These are phyloP conservation scores for Bidens hawaiensis DNA, from an alignment of 140 eudicot species.

Conservation along the genomic window DNA sequence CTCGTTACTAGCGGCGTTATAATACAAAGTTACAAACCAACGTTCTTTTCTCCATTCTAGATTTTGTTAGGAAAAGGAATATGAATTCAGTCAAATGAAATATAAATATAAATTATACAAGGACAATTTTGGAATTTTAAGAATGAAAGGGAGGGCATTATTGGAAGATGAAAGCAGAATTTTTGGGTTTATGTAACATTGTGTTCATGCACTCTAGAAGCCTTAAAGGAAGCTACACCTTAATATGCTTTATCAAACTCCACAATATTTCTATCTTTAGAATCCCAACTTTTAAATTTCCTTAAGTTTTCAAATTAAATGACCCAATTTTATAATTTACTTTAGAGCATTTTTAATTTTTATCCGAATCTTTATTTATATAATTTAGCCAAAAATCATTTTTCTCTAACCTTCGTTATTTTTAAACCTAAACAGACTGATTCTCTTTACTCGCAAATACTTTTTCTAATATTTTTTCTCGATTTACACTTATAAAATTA, in stretches of 20 bases:
- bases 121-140: constrained; percentile 21
- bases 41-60: neutral
- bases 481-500: no score
- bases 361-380: no score
- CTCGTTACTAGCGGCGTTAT: neutral
- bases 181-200: constrained; percentile 55
- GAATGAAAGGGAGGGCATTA: constrained; percentile 37
- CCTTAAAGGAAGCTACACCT: constrained; percentile 59
- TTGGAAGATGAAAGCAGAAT: constrained; percentile 40
- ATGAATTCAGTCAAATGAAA: neutral
- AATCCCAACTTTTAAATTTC: constrained; percentile 14
- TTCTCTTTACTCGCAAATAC: no score
- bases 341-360: no score
- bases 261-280: constrained; percentile 38
- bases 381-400: no score
- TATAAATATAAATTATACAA: neutral
- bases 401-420: no score
- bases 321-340: neutral
- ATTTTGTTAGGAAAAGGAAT: neutral
- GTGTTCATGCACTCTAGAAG: constrained; percentile 51
- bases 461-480: no score
- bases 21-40: no score
- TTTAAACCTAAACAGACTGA: no score
- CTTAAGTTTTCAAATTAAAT: constrained; percentile 6
- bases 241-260: constrained; percentile 56